Evolutionary conservation across 2,329 filamentous ascomycete species (phyloP).

Genomic region (Alternaria triticimaculans): DNA sequence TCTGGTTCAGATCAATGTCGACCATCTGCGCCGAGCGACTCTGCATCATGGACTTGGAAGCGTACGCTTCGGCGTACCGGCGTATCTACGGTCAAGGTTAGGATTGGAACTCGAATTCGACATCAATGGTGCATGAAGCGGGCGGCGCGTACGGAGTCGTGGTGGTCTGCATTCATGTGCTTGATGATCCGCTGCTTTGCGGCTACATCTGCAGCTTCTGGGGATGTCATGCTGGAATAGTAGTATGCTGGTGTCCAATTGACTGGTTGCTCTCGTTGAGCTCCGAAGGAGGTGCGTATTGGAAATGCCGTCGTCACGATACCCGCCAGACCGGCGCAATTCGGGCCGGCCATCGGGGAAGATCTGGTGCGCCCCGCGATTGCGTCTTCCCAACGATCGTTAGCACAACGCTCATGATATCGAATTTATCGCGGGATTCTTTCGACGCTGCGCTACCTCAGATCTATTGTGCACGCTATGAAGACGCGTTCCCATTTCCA

Average conservation of each 20-base stretch:
- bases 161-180: slow-evolving; percentile 90
- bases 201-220: slow-evolving; percentile 53
- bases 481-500: not conserved
- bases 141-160: slow-evolving; percentile 61
- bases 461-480: not conserved
- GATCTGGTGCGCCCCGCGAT: slow-evolving; percentile 7
- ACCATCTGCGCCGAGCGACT: slow-evolving; percentile 66
- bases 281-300: not conserved
- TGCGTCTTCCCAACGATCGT: slow-evolving; percentile 16
- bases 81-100: slow-evolving; percentile 56
- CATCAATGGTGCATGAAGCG: not conserved
- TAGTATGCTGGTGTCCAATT: not conserved
- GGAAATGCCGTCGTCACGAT: slow-evolving; percentile 5
- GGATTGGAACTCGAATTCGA: not conserved
- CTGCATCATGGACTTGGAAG: slow-evolving; percentile 61
- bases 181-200: slow-evolving; percentile 69
- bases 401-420: slow-evolving; percentile 14
- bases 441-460: not conserved
- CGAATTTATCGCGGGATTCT: not conserved
- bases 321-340: not conserved
- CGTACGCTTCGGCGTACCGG: slow-evolving; percentile 79
- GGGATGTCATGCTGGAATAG: slow-evolving; percentile 31
- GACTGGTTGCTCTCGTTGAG: not conserved
- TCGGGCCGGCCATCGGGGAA: slow-evolving; percentile 17
- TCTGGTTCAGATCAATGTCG: slow-evolving; percentile 68